phyloP scores from a whole-genome alignment of 140 eudicot genomes.

The Flaveria floridana region DNA sequence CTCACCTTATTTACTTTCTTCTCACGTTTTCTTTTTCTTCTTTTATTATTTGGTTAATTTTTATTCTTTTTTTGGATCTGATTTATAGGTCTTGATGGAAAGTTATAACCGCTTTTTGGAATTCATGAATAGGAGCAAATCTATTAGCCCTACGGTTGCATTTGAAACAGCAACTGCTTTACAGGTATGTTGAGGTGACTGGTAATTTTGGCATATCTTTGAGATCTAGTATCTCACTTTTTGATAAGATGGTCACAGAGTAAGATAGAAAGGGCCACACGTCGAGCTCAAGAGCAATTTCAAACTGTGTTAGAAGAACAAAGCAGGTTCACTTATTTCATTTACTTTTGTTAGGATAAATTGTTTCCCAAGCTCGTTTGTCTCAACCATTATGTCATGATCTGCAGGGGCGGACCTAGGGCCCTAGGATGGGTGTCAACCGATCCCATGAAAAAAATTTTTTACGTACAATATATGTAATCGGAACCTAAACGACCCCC shows the following conservation, averaged over 20 bases:
- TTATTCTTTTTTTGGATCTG: conserved; percentile 12
- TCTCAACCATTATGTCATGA: not conserved
- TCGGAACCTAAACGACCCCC: too few species aligned
- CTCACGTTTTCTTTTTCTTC: not conserved
- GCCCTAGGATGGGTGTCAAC: too few species aligned
- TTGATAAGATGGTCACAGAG: conserved; percentile 46
- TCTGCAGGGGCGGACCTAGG: too few species aligned
- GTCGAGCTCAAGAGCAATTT: conserved; percentile 97
- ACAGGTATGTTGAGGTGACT: conserved; percentile 54
- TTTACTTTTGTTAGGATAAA: conserved; percentile 8
- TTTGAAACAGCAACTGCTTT: conserved; percentile 93
- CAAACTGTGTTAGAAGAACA: conserved; percentile 95
- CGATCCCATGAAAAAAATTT: too few species aligned
- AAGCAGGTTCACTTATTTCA: conserved; percentile 60
- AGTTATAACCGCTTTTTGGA: conserved; percentile 69
- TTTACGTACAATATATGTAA: too few species aligned
- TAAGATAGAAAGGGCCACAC: conserved; percentile 88
- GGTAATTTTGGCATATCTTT: not conserved
- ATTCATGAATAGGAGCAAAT: conserved; percentile 81
- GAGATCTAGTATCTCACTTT: conserved; percentile 29
- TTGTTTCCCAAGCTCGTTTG: conserved; percentile 18
- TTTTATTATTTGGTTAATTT: not conserved
- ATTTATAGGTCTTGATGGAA: conserved; percentile 65
- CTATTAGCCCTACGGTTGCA: conserved; percentile 95
- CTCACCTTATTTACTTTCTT: not conserved